Base-by-base conservation (phyloP, 2,329 filamentous ascomycete species). In the Pseudocercospora macadamiae region DNA sequence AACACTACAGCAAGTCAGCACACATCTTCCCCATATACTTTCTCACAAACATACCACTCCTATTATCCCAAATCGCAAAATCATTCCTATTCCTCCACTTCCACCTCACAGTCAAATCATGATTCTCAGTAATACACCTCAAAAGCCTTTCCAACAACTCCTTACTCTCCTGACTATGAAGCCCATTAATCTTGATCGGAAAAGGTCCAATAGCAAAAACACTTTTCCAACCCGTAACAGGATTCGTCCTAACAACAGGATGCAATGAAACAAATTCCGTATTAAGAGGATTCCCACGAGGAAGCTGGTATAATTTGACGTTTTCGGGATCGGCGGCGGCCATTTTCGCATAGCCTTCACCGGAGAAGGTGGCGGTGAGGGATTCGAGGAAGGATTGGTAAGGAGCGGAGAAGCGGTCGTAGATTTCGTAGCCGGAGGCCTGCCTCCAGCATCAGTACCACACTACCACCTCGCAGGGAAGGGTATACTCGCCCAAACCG, bases 401-500 rank as follows among this genome's bases (percentile, higher is more conserved):
- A 0, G 82, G 75, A 1, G 76, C 73, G 3, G 82, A 85, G 59
- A 89, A 77, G 25, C 83, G 80, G 66, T 89, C 86, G 66, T 87
- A 89, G 16, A 88, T 71, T 64, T 89, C 85, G 67, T 88, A 88
- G 0, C 84, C 85, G 1, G 85, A 12, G 28, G 28, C 4, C 10
- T 10, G 8, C 86, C 0, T n/a, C n/a, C n/a, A n/a, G n/a, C n/a
- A n/a, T n/a, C n/a, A n/a, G n/a, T n/a, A n/a, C n/a, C n/a, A n/a
- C n/a, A n/a, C n/a, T n/a, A n/a, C n/a, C n/a, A n/a, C n/a, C n/a
- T n/a, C n/a, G n/a, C n/a, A n/a, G n/a, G n/a, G n/a, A n/a, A n/a
- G n/a, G n/a, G n/a, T n/a, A n/a, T n/a, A n/a, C n/a, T n/a, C n/a
- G 86, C 86, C 85, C 86, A 89, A 3, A 89, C 79, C 0, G 86